A percentile compares a stretch with the other conserved stretches of the same genome.
Evolutionary conservation across 306 rosid genomes (phyloP).

Genomic region (Castanea crenata): DNA sequence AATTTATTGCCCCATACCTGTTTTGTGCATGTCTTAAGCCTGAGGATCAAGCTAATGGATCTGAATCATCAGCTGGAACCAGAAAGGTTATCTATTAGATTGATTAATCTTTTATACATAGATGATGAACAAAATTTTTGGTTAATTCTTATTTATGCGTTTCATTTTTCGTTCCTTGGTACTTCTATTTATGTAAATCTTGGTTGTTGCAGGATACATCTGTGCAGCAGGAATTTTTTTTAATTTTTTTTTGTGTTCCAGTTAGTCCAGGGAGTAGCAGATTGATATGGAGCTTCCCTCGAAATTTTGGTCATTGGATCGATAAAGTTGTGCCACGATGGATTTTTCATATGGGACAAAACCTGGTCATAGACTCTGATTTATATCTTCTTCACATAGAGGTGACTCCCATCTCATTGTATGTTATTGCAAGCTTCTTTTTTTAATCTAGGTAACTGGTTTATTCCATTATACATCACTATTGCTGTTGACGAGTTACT

Average conservation of each 20-base stretch:
- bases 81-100: constrained; percentile 37
- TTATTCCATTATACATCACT: too few species aligned
- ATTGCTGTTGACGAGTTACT: too few species aligned
- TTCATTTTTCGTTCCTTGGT: neutral
- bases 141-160: neutral
- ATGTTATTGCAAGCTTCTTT: neutral
- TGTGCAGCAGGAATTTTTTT: constrained; percentile 29
- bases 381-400: constrained; percentile 86
- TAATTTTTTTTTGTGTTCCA: constrained; percentile 73
- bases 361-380: constrained; percentile 88
- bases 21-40: constrained; percentile 42
- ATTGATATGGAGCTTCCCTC: constrained; percentile 81
- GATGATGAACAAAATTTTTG: neutral
- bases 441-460: too few species aligned
- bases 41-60: constrained; percentile 31
- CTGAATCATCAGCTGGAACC: constrained; percentile 46
- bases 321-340: constrained; percentile 82
- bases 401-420: constrained; percentile 44
- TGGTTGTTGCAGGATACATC: constrained; percentile 49
- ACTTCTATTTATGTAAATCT: neutral
- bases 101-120: neutral
- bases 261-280: constrained; percentile 96
- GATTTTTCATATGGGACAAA: constrained; percentile 84
- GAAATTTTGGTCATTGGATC: constrained; percentile 71
- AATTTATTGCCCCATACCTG: constrained; percentile 65